Percentiles rank a stretch among this genome's conserved stretches.
Conservation (phyloP, 2,329 filamentous ascomycete genomes). For the Aureobasidium leucospermi region DNA sequence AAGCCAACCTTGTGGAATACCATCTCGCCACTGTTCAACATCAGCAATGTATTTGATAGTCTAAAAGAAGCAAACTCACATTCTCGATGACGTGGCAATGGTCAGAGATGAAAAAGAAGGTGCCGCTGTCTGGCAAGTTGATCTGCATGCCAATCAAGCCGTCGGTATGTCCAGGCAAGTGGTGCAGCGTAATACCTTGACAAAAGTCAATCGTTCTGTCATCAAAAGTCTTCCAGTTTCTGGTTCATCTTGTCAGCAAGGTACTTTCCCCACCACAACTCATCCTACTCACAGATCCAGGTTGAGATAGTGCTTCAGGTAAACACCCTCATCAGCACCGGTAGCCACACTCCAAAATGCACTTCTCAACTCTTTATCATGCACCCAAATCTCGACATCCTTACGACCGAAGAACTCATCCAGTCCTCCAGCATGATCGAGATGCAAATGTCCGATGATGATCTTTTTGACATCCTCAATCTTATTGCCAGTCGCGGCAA, state of each 20-base stretch:
- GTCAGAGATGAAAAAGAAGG: conserved; percentile 29
- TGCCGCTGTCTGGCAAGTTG: conserved; percentile 28
- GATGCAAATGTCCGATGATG: conserved; percentile 30
- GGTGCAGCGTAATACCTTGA: conserved; percentile 30
- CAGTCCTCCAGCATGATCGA: conserved; percentile 29
- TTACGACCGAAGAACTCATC: conserved; percentile 28
- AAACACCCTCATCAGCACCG: conserved; percentile 29
- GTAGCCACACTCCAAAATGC: conserved; percentile 31
- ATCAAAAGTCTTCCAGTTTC: conserved; percentile 32
- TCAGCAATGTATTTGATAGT: conserved; percentile 7
- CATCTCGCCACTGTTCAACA: conserved; percentile 26
- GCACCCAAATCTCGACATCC: conserved; percentile 31
- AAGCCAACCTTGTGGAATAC: conserved; percentile 30
- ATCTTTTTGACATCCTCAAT: conserved; percentile 31
- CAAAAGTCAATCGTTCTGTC: conserved; percentile 29
- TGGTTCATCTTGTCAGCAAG: conserved; percentile 10
- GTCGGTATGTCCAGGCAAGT: conserved; percentile 31
- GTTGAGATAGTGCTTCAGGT: conserved; percentile 29
- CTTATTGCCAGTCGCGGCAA: conserved; percentile 28
- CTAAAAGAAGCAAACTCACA: conserved; percentile 16
- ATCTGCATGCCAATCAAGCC: conserved; percentile 30
- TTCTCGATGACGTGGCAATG: conserved; percentile 33
- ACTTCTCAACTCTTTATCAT: conserved; percentile 26
- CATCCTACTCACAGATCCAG: conserved; percentile 23
- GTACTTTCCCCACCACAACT: too few relatives aligned